Conservation (phyloP, 345 rosid species). For the Carallia pectinifolia region DNA sequence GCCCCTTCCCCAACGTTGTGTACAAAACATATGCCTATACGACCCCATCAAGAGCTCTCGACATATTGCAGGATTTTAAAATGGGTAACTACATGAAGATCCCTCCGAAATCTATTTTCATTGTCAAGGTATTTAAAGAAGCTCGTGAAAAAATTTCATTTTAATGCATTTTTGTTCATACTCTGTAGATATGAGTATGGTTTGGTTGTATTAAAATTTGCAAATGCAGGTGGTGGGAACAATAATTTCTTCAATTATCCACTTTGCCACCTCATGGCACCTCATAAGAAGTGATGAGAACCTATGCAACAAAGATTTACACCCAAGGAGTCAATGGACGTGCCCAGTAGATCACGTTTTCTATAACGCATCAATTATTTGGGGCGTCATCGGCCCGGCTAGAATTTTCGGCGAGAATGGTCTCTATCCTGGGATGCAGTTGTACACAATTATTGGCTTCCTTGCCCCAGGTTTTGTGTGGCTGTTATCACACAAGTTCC, state of each 20-base stretch:
- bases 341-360: constrained; percentile 3
- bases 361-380: too few species aligned
- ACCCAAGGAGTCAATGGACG: constrained; percentile 13
- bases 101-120: constrained; percentile 16
- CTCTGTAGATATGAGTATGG: not conserved
- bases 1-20: constrained; percentile 56
- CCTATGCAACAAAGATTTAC: not conserved
- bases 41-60: constrained; percentile 13
- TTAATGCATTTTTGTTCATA: not conserved
- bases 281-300: constrained; percentile 2
- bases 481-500: not conserved
- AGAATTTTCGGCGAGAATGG: not conserved
- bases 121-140: constrained; percentile 14
- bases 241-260: not conserved
- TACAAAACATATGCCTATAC: constrained; percentile 17
- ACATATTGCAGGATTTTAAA: constrained; percentile 15
- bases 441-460: not conserved
- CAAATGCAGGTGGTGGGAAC: constrained; percentile 1
- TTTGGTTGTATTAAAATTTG: not conserved
- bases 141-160: not conserved
- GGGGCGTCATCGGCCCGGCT: constrained; percentile 13
- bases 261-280: constrained; percentile 2
- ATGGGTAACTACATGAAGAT: constrained; percentile 21
- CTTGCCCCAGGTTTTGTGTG: not conserved
- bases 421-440: not conserved